Evolutionary conservation across 768 basidiomycete species (phyloP).

Genomic region (Chlorophyllum brunneum): DNA sequence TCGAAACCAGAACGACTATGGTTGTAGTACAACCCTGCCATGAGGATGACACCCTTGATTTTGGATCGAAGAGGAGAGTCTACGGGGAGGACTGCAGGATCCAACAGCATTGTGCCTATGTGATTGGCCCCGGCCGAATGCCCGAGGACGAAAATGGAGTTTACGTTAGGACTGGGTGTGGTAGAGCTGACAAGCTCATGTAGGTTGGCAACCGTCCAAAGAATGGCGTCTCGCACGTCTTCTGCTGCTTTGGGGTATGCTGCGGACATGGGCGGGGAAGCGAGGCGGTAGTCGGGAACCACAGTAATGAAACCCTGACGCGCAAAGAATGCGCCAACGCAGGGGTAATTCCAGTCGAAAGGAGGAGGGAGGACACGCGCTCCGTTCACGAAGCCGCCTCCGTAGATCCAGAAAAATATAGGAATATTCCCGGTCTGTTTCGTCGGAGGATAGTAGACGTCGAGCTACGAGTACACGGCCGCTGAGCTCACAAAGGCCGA

Average conservation of each 20-base stretch:
- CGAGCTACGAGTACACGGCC: too few species aligned
- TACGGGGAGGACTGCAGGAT: slow-evolving; percentile 31
- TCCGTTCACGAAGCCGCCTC: slow-evolving; percentile 58
- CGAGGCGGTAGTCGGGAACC: slow-evolving; percentile 67
- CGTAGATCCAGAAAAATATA: slow-evolving; percentile 64
- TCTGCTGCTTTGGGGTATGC: slow-evolving; percentile 50
- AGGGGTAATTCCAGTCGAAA: slow-evolving; percentile 47
- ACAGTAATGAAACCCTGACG: slow-evolving; percentile 55
- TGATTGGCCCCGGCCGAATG: slow-evolving; percentile 64
- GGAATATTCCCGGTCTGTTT: slow-evolving; percentile 31
- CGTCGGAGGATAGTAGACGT: slow-evolving; percentile 57
- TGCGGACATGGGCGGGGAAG: slow-evolving; percentile 35
- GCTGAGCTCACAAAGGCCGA: slow-evolving; percentile 20
- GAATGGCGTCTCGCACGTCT: slow-evolving; percentile 58
- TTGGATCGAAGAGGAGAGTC: slow-evolving; percentile 26
- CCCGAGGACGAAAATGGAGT: slow-evolving; percentile 45
- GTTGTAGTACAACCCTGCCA: slow-evolving; percentile 40
- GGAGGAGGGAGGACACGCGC: slow-evolving; percentile 41
- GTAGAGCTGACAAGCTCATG: slow-evolving; percentile 23
- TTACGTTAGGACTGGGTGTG: slow-evolving; percentile 34
- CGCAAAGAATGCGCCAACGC: slow-evolving; percentile 60
- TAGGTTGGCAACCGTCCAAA: slow-evolving; percentile 44
- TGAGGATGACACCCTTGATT: slow-evolving; percentile 45
- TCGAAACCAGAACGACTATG: slow-evolving; percentile 16
- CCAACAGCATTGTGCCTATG: slow-evolving; percentile 39